Percentiles rank a stretch among this genome's conserved stretches.
These are phyloP conservation scores for Claviceps capensis DNA, from an alignment of 2,329 filamentous ascomycete genomes.

Conservation along the genomic window DNA sequence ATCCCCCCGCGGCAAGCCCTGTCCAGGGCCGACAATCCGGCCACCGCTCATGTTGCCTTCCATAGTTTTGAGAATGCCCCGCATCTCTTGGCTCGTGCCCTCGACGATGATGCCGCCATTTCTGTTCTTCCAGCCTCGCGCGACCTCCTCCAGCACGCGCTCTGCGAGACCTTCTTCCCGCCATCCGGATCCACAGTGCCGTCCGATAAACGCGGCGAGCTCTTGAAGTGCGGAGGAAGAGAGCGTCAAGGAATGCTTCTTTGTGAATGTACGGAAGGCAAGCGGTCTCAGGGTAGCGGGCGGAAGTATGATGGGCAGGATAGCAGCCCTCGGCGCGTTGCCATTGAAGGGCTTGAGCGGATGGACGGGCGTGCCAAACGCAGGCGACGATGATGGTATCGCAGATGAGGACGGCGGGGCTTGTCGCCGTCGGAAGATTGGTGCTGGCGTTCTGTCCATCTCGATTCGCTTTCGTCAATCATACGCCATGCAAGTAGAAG, in stretches of 20 bases:
- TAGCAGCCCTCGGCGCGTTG: constrained; percentile 42
- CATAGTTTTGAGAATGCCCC: constrained; percentile 67
- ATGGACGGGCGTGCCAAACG: constrained; percentile 76
- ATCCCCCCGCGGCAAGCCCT: constrained; percentile 41
- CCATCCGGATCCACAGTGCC: constrained; percentile 92
- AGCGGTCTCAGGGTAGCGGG: constrained; percentile 76
- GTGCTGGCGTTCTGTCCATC: constrained; percentile 27
- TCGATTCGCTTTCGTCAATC: too few relatives aligned
- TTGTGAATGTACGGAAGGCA: constrained; percentile 91
- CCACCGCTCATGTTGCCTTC: constrained; percentile 88
- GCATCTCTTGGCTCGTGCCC: constrained; percentile 60
- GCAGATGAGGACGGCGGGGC: constrained; percentile 33
- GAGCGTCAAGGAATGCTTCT: constrained; percentile 90
- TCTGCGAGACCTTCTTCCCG: constrained; percentile 89
- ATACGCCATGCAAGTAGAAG: too few relatives aligned
- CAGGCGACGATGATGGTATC: constrained; percentile 78
- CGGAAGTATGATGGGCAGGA: constrained; percentile 81
- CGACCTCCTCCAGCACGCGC: constrained; percentile 80
- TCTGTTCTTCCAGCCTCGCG: constrained; percentile 79
- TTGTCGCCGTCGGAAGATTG: constrained; percentile 24
- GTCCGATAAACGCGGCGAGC: constrained; percentile 78
- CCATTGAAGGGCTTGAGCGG: constrained; percentile 54
- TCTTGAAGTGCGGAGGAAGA: constrained; percentile 76
- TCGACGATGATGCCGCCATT: constrained; percentile 87
- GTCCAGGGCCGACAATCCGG: constrained; percentile 39